These are phyloP conservation scores for Yamadazyma friedrichii DNA, from an alignment of 1,139 yeast genomes.

Conservation along the genomic window DNA sequence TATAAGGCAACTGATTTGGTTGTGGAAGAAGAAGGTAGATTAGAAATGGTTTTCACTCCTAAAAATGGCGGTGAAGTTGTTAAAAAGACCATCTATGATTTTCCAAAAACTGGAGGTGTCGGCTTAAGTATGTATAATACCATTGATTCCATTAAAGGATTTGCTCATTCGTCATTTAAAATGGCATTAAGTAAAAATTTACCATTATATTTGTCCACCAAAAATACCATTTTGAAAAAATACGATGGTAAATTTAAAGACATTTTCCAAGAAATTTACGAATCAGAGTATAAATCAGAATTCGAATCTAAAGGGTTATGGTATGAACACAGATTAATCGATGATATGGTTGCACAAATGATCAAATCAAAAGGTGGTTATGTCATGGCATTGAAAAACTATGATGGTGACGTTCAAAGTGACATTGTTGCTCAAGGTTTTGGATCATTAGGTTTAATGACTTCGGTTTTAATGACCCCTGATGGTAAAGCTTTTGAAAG, in stretches of 20 bases:
- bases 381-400: constrained; percentile 79
- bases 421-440: constrained; percentile 88
- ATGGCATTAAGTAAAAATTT: constrained; percentile 65
- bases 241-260: constrained; percentile 84
- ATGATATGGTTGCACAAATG: constrained; percentile 91
- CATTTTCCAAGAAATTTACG: constrained; percentile 68
- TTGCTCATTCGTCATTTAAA: constrained; percentile 77
- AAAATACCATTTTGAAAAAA: constrained; percentile 77
- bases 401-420: constrained; percentile 84
- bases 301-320: constrained; percentile 69
- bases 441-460: constrained; percentile 82
- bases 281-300: constrained; percentile 50
- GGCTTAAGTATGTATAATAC: constrained; percentile 84
- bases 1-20: constrained; percentile 78
- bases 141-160: constrained; percentile 73
- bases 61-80: constrained; percentile 48
- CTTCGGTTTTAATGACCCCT: constrained; percentile 81
- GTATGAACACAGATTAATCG: constrained; percentile 81
- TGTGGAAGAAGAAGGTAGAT: constrained; percentile 64
- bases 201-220: constrained; percentile 71
- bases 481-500: constrained; percentile 82
- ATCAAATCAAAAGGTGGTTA: constrained; percentile 81
- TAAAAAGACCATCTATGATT: constrained; percentile 20
- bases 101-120: constrained; percentile 70
- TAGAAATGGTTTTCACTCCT: constrained; percentile 66